Conservation (phyloP, 768 basidiomycete genomes). For the Panaeolus cyanescens region DNA sequence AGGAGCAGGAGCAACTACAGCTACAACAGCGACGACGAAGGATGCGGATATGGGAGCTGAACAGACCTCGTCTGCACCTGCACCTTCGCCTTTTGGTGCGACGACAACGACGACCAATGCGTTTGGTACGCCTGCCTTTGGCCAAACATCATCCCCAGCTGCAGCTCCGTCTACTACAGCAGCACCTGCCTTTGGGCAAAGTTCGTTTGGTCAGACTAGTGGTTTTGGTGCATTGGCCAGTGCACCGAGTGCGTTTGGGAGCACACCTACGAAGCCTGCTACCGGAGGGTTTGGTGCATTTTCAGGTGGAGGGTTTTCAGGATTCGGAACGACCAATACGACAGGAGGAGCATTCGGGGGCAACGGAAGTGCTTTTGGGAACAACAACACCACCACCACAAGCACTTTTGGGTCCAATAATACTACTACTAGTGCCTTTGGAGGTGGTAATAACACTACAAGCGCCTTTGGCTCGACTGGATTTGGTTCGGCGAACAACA, state of each 20-base stretch:
- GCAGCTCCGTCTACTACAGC: constrained; percentile 18
- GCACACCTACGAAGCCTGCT: constrained; percentile 13
- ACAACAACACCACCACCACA: too few species aligned
- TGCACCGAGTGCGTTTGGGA: constrained; percentile 20
- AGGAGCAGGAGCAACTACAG: constrained; percentile 17
- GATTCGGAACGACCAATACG: constrained; percentile 15
- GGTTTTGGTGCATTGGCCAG: constrained; percentile 29
- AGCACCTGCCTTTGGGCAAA: constrained; percentile 32
- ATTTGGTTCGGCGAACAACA: constrained; percentile 13
- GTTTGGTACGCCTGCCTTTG: constrained; percentile 27
- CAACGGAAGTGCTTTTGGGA: constrained; percentile 7
- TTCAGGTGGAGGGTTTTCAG: not conserved
- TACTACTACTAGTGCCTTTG: constrained; percentile 6
- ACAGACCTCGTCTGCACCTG: constrained; percentile 5
- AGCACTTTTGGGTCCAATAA: constrained; percentile 14
- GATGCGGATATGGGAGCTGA: constrained; percentile 26
- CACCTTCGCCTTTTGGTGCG: constrained; percentile 10
- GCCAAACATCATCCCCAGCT: constrained; percentile 21
- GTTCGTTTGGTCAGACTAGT: constrained; percentile 32
- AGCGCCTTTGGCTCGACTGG: not conserved
- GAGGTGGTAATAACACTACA: not conserved
- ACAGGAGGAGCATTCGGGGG: constrained; percentile 25
- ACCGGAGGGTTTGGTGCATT: constrained; percentile 26
- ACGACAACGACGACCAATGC: constrained; percentile 22
- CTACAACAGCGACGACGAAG: constrained; percentile 12